Base-by-base conservation (phyloP, 2,329 filamentous ascomycete species). In the Graphilbum ipis-grandicollis region DNA sequence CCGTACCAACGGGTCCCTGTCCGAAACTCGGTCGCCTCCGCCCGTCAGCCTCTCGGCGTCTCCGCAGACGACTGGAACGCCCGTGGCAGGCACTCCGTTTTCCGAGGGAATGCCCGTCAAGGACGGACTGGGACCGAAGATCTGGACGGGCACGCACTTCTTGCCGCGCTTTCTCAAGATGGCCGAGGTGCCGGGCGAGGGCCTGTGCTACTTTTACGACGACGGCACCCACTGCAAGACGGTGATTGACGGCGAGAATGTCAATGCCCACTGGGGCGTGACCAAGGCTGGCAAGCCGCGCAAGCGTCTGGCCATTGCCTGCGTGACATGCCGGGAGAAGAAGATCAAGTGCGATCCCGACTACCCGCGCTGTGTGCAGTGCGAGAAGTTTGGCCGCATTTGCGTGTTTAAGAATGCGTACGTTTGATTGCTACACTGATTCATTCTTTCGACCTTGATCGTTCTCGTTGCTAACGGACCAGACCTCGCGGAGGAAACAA, bases 331-430 rank as follows among this genome's bases (percentile, higher is more conserved):
- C 54, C 73, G 86, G 35, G 85, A 93, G 59, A 94, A 93, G 72
- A 94, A 93, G 65, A 93, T 94, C 60, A 93, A 93, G 56, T 94
- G 86, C 51, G 84, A 93, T 45, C 86, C 85, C 2, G 84, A 86
- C 47, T 79, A 74, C 45, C 81, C 81, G 29, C 84, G 83, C 47
- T 94, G 86, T 48, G 71, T 86, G 37, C 85, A 93, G 57, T 94
- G 86, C 54, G 79, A 90, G 52, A 93, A 93, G 59, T 88, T 88
- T 51, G 83, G 85, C 39, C 71, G 83, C 34, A 65, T 79, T 15
- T 93, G 86, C 68, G 78, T 78, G 56, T 85, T 84, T 51, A 81
- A 83, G 57, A 82, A 80, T 57, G 81, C 81, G 80, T 88, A 61
- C 72, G 78, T 76, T n/a, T n/a, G n/a, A n/a, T n/a, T n/a, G n/a